Evolutionary conservation across 2,329 filamentous ascomycete genomes (phyloP).

Genomic region (Exophiala mesophila): DNA sequence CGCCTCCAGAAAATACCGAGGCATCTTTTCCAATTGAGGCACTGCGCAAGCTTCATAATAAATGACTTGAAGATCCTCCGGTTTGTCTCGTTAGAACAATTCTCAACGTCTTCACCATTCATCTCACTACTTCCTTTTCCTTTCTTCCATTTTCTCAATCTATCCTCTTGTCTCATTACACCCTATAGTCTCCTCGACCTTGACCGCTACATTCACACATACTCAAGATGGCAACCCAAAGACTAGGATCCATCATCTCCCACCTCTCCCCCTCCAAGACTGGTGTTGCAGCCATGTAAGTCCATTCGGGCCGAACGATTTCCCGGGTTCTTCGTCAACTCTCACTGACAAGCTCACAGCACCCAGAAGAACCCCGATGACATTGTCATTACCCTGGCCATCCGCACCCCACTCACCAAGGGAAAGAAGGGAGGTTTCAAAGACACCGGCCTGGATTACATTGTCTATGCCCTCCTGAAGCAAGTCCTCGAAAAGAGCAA

Average conservation of each 20-base stretch:
- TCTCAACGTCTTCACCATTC: no score
- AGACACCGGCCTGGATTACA: conserved; percentile 82
- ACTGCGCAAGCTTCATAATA: no score
- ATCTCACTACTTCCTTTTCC: not conserved
- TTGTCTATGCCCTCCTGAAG: conserved; percentile 78
- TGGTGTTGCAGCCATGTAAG: conserved; percentile 73
- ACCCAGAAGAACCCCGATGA: conserved; percentile 92
- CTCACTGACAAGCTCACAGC: no score
- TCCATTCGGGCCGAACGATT: conserved; percentile 11
- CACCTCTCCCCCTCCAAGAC: conserved; percentile 73
- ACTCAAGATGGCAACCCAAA: conserved; percentile 67
- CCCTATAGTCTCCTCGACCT: not conserved
- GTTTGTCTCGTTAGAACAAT: no score
- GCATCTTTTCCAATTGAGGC: not conserved
- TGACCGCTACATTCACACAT: not conserved
- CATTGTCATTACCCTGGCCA: conserved; percentile 88
- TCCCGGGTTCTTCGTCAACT: no score
- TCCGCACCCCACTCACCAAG: conserved; percentile 85
- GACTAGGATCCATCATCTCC: conserved; percentile 80
- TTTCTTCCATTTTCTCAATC: not conserved
- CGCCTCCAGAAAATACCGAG: conserved; percentile 4
- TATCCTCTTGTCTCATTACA: not conserved
- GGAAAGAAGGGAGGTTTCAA: conserved; percentile 90
- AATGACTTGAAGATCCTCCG: no score
- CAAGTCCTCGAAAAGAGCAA: conserved; percentile 67